Percentiles rank a stretch among this genome's conserved stretches.
Conservation (phyloP, 2,329 filamentous ascomycete species). For the Chaetomiaceae sp. region DNA sequence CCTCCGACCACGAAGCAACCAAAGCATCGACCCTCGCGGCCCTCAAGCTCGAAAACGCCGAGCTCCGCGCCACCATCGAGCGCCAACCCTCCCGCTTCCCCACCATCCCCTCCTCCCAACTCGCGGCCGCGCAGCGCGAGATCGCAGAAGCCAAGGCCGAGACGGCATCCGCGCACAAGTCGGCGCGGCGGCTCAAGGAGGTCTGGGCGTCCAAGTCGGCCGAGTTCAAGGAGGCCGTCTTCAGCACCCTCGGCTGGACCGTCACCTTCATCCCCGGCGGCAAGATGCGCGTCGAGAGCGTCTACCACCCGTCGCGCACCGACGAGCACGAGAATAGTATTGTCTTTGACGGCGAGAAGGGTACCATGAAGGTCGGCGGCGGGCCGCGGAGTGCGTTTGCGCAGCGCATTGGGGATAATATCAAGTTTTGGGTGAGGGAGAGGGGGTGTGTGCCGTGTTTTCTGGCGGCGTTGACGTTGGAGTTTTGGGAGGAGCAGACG, state of each 20-base stretch:
- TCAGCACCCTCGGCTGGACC: slow-evolving; percentile 87
- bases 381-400: slow-evolving; percentile 85
- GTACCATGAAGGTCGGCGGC: slow-evolving; percentile 96
- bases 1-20: slow-evolving; percentile 75
- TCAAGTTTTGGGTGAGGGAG: slow-evolving; percentile 94
- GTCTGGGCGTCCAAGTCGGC: slow-evolving; percentile 87
- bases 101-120: slow-evolving; percentile 69
- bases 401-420: slow-evolving; percentile 74
- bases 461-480: slow-evolving; percentile 81
- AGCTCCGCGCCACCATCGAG: slow-evolving; percentile 69
- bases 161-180: slow-evolving; percentile 72
- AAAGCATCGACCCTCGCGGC: slow-evolving; percentile 75
- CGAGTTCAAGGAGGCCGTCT: slow-evolving; percentile 94
- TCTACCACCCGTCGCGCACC: slow-evolving; percentile 67
- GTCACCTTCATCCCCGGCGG: slow-evolving; percentile 96
- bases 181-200: slow-evolving; percentile 78
- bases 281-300: slow-evolving; percentile 83
- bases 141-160: slow-evolving; percentile 66
- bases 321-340: slow-evolving; percentile 69
- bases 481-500: slow-evolving; percentile 74
- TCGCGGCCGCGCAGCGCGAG: slow-evolving; percentile 71
- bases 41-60: slow-evolving; percentile 76
- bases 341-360: slow-evolving; percentile 87
- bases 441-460: slow-evolving; percentile 92
- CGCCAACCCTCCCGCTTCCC: slow-evolving; percentile 43